These are phyloP conservation scores for Euptelea pleiosperma DNA, from an alignment of 164 flowering plant species.

Conservation along the genomic window DNA sequence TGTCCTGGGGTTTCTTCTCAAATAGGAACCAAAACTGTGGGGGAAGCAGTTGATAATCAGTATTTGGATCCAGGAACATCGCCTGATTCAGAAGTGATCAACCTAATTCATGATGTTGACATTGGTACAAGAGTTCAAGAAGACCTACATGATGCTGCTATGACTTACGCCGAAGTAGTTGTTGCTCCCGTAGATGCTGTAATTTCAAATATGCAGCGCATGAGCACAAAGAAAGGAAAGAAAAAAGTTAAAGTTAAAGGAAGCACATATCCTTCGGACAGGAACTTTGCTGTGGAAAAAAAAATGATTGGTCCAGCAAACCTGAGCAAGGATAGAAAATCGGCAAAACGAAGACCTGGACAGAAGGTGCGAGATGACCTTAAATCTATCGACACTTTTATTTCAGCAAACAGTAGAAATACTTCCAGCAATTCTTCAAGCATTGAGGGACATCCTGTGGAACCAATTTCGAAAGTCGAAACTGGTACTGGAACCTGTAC, in stretches of 20 bases:
- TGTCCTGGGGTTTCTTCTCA: constrained; percentile 20
- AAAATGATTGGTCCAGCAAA: constrained; percentile 15
- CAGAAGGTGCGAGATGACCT: constrained; percentile 16
- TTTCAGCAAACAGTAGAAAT: constrained; percentile 16
- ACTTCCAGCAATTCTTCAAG: constrained; percentile 22
- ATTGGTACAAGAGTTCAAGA: constrained; percentile 26
- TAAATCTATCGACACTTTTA: constrained; percentile 17
- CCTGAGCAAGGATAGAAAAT: constrained; percentile 16
- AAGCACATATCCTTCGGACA: constrained; percentile 1
- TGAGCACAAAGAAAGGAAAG: constrained; percentile 30
- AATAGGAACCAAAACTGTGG: constrained; percentile 23
- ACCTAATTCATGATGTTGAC: constrained; percentile 40
- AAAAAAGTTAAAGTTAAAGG: constrained; percentile 28
- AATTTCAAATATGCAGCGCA: constrained; percentile 15
- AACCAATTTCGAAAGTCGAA: constrained; percentile 19
- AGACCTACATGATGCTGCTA: constrained; percentile 26
- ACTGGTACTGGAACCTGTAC: constrained; percentile 11
- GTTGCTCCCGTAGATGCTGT: constrained; percentile 23
- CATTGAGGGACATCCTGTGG: constrained; percentile 13
- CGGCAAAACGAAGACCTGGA: constrained; percentile 21
- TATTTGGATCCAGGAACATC: constrained; percentile 64
- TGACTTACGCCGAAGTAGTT: constrained; percentile 23
- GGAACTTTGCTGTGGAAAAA: constrained; percentile 17
- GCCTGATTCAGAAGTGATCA: constrained; percentile 85
- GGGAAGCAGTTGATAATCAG: constrained; percentile 27